Conservation (phyloP, 1,139 yeast species). For the Diutina mesorugosa region DNA sequence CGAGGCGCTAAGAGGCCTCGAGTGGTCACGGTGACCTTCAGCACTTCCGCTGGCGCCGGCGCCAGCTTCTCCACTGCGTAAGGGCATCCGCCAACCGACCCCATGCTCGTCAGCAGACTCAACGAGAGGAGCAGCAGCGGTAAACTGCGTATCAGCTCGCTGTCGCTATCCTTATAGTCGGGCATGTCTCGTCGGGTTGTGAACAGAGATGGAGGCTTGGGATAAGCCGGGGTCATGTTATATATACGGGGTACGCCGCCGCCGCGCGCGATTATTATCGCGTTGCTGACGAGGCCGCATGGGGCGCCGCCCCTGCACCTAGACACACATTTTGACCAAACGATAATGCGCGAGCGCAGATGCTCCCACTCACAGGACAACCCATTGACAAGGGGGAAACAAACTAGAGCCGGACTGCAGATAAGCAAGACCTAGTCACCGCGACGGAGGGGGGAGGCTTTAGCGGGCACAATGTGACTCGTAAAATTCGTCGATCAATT, state of each 20-base stretch:
- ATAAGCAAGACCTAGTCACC: neutral
- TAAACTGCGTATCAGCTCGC: neutral
- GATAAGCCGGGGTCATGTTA: neutral
- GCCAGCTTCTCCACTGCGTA: neutral
- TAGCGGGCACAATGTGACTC: no score
- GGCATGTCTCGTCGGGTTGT: no score
- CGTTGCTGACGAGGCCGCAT: neutral
- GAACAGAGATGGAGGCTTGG: neutral
- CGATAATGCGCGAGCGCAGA: neutral
- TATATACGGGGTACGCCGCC: neutral
- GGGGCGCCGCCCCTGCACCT: neutral
- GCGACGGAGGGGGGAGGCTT: neutral
- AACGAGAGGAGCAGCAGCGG: neutral
- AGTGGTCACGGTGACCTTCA: neutral
- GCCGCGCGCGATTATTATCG: neutral
- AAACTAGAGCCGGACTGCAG: neutral
- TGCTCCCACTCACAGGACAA: neutral
- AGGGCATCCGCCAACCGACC: neutral
- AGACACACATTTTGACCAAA: neutral
- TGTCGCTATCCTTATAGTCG: neutral
- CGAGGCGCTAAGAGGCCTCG: neutral
- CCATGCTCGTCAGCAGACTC: neutral
- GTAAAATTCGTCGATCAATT: no score
- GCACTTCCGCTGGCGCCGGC: conserved; percentile 1
- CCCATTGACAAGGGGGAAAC: neutral